Conservation (phyloP, 2,329 filamentous ascomycete genomes). For the Alternaria panax region DNA sequence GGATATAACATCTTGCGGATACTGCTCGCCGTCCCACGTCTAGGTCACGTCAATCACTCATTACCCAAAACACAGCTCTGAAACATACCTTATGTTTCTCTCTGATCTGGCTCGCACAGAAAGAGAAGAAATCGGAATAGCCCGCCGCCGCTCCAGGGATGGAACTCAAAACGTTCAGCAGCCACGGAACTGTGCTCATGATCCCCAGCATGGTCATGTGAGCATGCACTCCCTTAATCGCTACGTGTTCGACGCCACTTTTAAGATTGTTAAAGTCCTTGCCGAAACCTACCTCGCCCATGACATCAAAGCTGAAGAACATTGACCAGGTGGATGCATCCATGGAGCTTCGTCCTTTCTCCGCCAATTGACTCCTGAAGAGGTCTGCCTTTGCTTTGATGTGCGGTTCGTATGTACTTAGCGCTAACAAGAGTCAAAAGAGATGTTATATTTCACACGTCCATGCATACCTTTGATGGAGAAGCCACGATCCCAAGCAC, state of each 20-base stretch:
- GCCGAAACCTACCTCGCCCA: conserved; percentile 40
- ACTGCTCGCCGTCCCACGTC: conserved; percentile 32
- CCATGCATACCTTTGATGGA: conserved; percentile 30
- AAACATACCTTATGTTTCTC: conserved; percentile 42
- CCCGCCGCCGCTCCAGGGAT: conserved; percentile 41
- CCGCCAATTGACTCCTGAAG: conserved; percentile 24
- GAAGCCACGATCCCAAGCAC: conserved; percentile 41
- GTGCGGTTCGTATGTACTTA: conserved; percentile 33
- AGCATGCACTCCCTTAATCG: conserved; percentile 47
- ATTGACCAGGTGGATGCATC: conserved; percentile 36
- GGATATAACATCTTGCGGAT: conserved; percentile 49
- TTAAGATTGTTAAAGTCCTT: conserved; percentile 36
- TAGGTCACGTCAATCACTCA: not conserved
- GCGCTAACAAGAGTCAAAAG: conserved; percentile 21
- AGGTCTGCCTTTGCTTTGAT: conserved; percentile 35
- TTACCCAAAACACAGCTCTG: not conserved
- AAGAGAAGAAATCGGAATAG: conserved; percentile 41
- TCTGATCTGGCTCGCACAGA: conserved; percentile 40
- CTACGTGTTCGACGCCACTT: conserved; percentile 36
- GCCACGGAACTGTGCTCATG: conserved; percentile 47
- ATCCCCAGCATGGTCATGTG: conserved; percentile 47
- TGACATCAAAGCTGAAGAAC: conserved; percentile 41
- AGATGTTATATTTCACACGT: not conserved
- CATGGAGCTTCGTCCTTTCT: conserved; percentile 25
- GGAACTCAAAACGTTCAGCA: conserved; percentile 39